Conservation (phyloP, 805 yeast genomes). For the Lipomyces anomalus region DNA sequence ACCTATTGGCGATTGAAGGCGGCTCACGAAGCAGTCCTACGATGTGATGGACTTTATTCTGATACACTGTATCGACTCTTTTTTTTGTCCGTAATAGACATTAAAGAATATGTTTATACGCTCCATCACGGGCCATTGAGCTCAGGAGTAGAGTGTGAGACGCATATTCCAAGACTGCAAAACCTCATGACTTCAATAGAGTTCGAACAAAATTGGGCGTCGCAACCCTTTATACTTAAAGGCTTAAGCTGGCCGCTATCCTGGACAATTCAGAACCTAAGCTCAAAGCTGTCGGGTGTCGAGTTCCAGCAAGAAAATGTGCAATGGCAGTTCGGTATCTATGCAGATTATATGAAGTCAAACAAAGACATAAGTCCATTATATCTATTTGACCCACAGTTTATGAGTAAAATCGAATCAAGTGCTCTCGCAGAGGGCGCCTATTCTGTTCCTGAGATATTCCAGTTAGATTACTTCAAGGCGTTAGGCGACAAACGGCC, state of each 20-base stretch:
- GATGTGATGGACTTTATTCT: constrained; percentile 53
- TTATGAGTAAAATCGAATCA: constrained; percentile 33
- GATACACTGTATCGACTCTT: constrained; percentile 78
- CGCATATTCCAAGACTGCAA: constrained; percentile 48
- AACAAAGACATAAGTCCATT: constrained; percentile 81
- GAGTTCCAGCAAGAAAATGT: constrained; percentile 80
- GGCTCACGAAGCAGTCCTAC: constrained; percentile 41
- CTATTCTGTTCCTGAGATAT: constrained; percentile 21
- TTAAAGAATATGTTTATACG: constrained; percentile 41
- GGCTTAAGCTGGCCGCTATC: constrained; percentile 50
- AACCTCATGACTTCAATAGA: constrained; percentile 42
- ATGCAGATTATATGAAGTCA: constrained; percentile 51
- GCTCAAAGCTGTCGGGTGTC: constrained; percentile 50
- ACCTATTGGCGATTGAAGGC: constrained; percentile 43
- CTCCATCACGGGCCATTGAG: constrained; percentile 41
- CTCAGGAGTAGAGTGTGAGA: constrained; percentile 30
- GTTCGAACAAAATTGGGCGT: constrained; percentile 45
- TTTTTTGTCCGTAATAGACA: constrained; percentile 70
- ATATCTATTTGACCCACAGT: constrained; percentile 76
- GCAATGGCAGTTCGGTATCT: constrained; percentile 64
- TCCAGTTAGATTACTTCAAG: constrained; percentile 42
- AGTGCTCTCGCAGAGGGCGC: constrained; percentile 63
- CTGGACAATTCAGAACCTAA: constrained; percentile 54
- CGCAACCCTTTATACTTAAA: constrained; percentile 60
- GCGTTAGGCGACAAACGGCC: constrained; percentile 57